Evolutionary conservation across 192 early-diverging fungal genomes (phyloP), one percentile per base, ranked within the genome.

Genomic region (Backusella morwellensis): DNA sequence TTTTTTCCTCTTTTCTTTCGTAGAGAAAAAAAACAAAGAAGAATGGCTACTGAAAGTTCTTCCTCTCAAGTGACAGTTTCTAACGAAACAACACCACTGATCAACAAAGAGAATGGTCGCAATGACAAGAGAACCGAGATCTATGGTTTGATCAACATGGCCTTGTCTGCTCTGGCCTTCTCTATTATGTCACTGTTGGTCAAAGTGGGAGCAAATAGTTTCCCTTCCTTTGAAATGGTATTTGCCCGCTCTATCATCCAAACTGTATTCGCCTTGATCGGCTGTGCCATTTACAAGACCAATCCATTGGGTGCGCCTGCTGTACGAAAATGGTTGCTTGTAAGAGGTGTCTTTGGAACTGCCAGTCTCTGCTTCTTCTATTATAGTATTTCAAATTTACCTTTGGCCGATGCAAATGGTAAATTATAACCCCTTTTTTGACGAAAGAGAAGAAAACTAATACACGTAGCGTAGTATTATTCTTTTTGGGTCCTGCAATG

Each of bases 401-500:
- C 91, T 4, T 76, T 94, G 66, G 92, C 87, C 1, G 94, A 94
- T 79, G 91, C 91, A 34, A 94, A 91, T 6, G 86, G 81, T 82
- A 81, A 44, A 44, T 0, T 44, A 44, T 17, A 19, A 1, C 42
- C n/a, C 19, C 50, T 56, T 23, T 23, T 52, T 15, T 44, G 15
- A 17, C 15, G 2, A 32, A 32, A 32, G 32, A 32, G 3, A 44
- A 14, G 15, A 44, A 23, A 26, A 23, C n/a, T 59, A 59, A 26
- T 59, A 26, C 21, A 41, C 29, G 0, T 63, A 38, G 17, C 42
- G 6, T 54, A 32, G 91, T 92, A 0, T 80, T 94, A 14, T 95
- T 94, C 77, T 95, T 94, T 75, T 89, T 91, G 6, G 88, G 88
- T 6, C 93, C 94, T 6, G 87, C 88, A 15, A 92, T 95, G 76